Conservation (phyloP, 108 stramenopile genomes). For the Skeletonema grethae region DNA sequence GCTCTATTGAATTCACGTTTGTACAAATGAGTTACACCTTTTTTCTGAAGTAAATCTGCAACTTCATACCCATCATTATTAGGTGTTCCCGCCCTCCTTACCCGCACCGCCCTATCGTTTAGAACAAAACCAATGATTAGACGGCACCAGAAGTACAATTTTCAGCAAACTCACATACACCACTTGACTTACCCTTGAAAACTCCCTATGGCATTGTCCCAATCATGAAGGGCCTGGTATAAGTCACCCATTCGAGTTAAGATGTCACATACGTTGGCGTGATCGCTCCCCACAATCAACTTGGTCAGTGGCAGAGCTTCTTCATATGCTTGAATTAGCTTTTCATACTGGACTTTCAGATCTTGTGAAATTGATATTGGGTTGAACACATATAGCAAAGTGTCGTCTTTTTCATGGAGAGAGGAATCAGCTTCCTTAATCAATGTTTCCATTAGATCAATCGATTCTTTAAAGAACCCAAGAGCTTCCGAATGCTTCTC, state of each 20-base stretch:
- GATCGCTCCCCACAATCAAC: constrained; percentile 38
- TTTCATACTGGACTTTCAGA: constrained; percentile 33
- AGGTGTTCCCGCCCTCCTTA: constrained; percentile 18
- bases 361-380: constrained; percentile 18
- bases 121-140: neutral
- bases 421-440: constrained; percentile 30
- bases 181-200: constrained; percentile 46
- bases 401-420: constrained; percentile 25
- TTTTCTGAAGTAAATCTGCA: constrained; percentile 38
- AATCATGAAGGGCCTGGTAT: constrained; percentile 50
- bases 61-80: constrained; percentile 35
- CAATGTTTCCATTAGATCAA: constrained; percentile 28
- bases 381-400: constrained; percentile 36
- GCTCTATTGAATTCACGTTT: constrained; percentile 45
- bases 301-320: constrained; percentile 54
- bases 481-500: constrained; percentile 51
- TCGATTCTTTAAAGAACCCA: constrained; percentile 41
- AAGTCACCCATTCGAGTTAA: constrained; percentile 54
- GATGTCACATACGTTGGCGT: constrained; percentile 32
- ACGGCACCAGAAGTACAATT: neutral
- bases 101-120: constrained; percentile 33
- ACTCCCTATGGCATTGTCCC: constrained; percentile 57
- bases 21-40: constrained; percentile 45
- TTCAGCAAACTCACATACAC: neutral
- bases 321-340: constrained; percentile 48